phyloP scores from a whole-genome alignment of 345 rosid genomes.

The Aquilaria sinensis region DNA sequence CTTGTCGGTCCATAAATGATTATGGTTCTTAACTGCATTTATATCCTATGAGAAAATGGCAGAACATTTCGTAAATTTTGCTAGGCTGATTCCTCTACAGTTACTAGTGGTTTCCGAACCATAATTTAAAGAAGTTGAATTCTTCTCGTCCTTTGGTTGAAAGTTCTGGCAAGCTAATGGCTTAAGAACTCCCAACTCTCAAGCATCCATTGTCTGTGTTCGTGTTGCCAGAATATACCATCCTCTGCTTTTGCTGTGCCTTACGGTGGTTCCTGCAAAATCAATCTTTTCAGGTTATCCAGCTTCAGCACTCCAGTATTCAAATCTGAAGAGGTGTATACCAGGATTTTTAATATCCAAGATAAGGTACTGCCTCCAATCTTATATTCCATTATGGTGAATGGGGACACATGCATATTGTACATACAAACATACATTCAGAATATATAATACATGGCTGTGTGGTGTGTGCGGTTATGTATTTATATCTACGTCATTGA shows the following conservation, averaged over 20 bases:
- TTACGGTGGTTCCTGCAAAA: neutral
- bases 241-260: neutral
- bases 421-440: neutral
- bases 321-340: conserved; percentile 74
- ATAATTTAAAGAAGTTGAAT: neutral
- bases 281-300: conserved; percentile 40
- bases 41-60: no score
- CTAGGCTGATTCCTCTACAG: no score
- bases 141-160: no score
- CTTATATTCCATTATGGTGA: neutral
- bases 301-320: conserved; percentile 52
- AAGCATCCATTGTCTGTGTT: neutral
- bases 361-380: conserved; percentile 52
- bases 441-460: neutral
- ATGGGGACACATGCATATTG: neutral
- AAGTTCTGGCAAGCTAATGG: no score
- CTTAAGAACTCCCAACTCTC: neutral
- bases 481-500: neutral
- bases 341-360: conserved; percentile 53
- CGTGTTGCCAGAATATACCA: neutral
- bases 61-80: no score
- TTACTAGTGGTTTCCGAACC: neutral
- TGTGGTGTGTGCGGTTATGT: neutral
- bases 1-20: no score
- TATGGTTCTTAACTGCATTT: no score